A percentile compares a stretch with the other conserved stretches of the same genome.
These are phyloP conservation scores for sorghum (Sorghum bicolor) DNA, from an alignment of 176 grass and related monocot species.

Conservation along the genomic window Sorghum_bicolor_NCBIv3 NC_012871.2:61087001-61087500, in stretches of 20 bases:
- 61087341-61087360: conserved; percentile 31
- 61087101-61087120: neutral
- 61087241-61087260: too few relatives aligned
- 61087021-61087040: neutral
- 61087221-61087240: neutral
- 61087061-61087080: neutral
- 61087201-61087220: neutral
- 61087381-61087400: conserved; percentile 30
- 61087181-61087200: neutral
- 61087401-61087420: conserved; percentile 15
- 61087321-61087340: neutral
- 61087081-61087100: neutral
- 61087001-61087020: neutral
- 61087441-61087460: conserved; percentile 23
- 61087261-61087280: neutral
- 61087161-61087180: neutral
- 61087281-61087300: neutral
- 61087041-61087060: neutral
- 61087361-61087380: conserved; percentile 32
- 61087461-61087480: neutral
- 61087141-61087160: neutral
- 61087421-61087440: conserved; percentile 36
- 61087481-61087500: conserved; percentile 28
- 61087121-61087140: neutral
- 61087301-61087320: conserved; percentile 12